Base-by-base conservation (phyloP, 805 yeast genomes). In the Saturnispora zaruensis region DNA sequence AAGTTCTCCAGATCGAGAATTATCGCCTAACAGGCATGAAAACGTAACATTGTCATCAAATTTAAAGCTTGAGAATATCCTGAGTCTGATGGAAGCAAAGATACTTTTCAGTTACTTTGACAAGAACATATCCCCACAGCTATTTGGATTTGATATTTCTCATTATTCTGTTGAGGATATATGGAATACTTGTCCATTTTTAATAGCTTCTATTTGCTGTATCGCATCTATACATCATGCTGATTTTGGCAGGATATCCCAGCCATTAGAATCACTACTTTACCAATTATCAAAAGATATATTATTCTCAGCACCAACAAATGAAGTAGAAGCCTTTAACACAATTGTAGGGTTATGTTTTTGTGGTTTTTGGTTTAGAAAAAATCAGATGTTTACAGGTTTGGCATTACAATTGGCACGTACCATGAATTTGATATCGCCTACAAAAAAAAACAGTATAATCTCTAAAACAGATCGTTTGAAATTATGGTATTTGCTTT, bases 321-420 rank as follows among this genome's bases (percentile, higher is more conserved):
- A 65, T 28, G 80, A 75, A 53, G 53, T 61, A 1, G 81, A 78
- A 46, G 77, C 78, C 1, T 78, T 77, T 59, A 75, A 80, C 59
- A 77, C 81, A 0, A 77, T 81, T n/a, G 67, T 81, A 20, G 85
- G 84, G 0, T 66, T 82, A 36, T 74, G 82, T 40, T 72, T 82
- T 24, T 81, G 84, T 54, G 82, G 85, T 44, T 79, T 82, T 57
- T 82, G 87, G 87, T 71, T 82, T 44, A 75, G 82, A 20, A 75
- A 81, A 53, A 74, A 78, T 16, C 84, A 79, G 57, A 72, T 79
- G 76, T 79, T 81, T 57, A 78, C 84, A 1, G 84, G 86, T 0
- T 59, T 82, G 44, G 87, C 87, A 0, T 59, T 82, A n/a, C 86
- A 82, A 57, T 62, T 82, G 25, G 86, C 87, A 0, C 75, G 75